phyloP scores from a whole-genome alignment of 306 rosid species.

The Luffa aegyptiaca region DNA sequence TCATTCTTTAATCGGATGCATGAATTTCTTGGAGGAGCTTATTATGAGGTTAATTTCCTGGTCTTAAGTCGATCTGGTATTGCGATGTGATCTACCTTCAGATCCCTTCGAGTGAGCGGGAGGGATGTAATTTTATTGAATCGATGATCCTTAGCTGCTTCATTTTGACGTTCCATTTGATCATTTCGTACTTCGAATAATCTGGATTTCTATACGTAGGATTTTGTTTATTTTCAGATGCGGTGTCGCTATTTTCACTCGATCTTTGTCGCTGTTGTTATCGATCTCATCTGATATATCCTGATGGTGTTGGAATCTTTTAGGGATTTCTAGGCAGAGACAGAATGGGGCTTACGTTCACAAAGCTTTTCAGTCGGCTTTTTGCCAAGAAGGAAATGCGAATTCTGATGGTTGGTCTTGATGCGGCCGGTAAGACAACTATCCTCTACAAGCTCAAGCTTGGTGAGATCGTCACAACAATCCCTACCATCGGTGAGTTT shows the following conservation, averaged over 20 bases:
- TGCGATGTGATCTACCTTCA: background rate
- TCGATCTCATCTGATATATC: background rate
- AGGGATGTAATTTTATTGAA: background rate
- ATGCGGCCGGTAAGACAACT: conserved; percentile 99
- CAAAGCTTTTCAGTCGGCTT: conserved; percentile 96
- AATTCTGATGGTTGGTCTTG: conserved; percentile 99
- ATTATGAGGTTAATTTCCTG: background rate
- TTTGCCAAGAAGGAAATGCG: conserved; percentile 99
- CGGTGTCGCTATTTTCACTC: background rate
- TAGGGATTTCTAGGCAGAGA: background rate
- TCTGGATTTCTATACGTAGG: background rate
- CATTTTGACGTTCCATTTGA: background rate
- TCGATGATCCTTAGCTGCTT: background rate
- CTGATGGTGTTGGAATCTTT: background rate
- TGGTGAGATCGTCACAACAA: conserved; percentile 98
- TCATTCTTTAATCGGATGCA: background rate
- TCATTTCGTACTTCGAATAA: background rate
- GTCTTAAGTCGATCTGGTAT: background rate
- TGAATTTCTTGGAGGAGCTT: background rate
- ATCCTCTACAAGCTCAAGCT: conserved; percentile 99
- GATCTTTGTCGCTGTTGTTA: background rate
- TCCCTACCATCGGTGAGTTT: conserved; percentile 92
- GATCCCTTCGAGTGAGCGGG: background rate
- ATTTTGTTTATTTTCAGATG: background rate
- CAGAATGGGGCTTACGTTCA: conserved; percentile 94